Base-by-base conservation (phyloP, 1,284 basidiomycete genomes). In the Filobasidium uniguttulatum region DNA sequence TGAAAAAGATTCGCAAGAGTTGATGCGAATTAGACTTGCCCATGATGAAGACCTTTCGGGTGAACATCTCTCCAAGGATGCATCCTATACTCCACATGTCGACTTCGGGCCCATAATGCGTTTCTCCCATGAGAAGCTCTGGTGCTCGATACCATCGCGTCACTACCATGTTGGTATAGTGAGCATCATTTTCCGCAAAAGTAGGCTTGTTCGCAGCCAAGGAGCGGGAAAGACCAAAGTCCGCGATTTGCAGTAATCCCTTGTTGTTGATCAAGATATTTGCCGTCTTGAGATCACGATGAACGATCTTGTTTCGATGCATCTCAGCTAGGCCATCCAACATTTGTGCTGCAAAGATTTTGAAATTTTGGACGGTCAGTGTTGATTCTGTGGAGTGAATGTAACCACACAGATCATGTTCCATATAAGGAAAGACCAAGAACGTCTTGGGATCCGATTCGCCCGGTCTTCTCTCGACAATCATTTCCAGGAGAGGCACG, bases 401-500 rank as follows among this genome's bases (percentile, higher is more conserved):
- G 45, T 98, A 69, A 1, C 94, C 94, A 10, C 91, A 90, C 22
- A 99, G 78, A 70, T 99, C 93, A 64, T 99, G 94, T 61, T 97
- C 93, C 90, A 97, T 96, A 70, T 94, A 98, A 0, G 93, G 93
- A 64, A 97, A 97, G 29, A 97, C 91, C 91, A 98, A 96, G 70
- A 87, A 96, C 5, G 48, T 54, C 10, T 54, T 37, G 17, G 77
- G 72, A 45, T 74, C 73, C 44, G 89, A 75, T 61, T 50, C 33
- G 48, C 46, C 46, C 20, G 33, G 19, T 35, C 28, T 46, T 15
- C 66, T 55, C 35, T 69, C 61, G 29, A 73, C 73, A 1, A 96
- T 89, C 82, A 98, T 94, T 66, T 96, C 90, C 49, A 90, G 68
- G 38, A 97, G 80, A 23, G 88, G 77, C 2, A 98, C 83, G 48